Evolutionary conservation across 192 early-diverging fungal species (phyloP).

Genomic region (Cladochytrium replicatum): DNA sequence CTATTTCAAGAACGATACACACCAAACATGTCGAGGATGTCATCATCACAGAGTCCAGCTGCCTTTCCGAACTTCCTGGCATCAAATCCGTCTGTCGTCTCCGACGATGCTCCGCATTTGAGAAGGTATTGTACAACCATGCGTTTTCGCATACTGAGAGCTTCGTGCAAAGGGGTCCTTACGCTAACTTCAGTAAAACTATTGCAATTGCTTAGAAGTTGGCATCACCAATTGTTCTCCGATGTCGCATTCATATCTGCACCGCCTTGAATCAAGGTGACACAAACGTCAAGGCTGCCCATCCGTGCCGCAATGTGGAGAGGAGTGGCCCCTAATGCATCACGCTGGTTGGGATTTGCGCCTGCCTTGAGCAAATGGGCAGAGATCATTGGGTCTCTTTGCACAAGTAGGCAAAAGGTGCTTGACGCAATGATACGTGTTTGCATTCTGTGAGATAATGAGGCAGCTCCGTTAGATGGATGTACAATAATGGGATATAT

Average conservation of each 20-base stretch:
- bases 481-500: background rate
- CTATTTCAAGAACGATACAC: no score
- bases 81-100: no score
- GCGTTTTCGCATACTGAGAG: slow-evolving; percentile 4
- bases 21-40: no score
- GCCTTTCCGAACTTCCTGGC: no score
- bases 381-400: slow-evolving; percentile 16
- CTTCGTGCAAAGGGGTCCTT: slow-evolving; percentile 37
- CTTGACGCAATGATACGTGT: slow-evolving; percentile 10
- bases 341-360: slow-evolving; percentile 13
- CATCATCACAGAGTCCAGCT: no score
- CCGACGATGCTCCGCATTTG: slow-evolving; percentile 11
- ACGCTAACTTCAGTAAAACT: background rate
- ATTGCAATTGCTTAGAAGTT: no score
- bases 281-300: slow-evolving; percentile 25
- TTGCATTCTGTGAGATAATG: slow-evolving; percentile 22
- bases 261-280: slow-evolving; percentile 16
- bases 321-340: slow-evolving; percentile 16
- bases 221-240: slow-evolving; percentile 28
- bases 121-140: slow-evolving; percentile 23
- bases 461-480: no score
- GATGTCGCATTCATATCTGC: slow-evolving; percentile 24
- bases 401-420: slow-evolving; percentile 22
- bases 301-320: slow-evolving; percentile 26
- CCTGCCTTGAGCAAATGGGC: slow-evolving; percentile 18